Conservation (phyloP, 1,139 yeast species). For the Hansenula lynferdii region DNA sequence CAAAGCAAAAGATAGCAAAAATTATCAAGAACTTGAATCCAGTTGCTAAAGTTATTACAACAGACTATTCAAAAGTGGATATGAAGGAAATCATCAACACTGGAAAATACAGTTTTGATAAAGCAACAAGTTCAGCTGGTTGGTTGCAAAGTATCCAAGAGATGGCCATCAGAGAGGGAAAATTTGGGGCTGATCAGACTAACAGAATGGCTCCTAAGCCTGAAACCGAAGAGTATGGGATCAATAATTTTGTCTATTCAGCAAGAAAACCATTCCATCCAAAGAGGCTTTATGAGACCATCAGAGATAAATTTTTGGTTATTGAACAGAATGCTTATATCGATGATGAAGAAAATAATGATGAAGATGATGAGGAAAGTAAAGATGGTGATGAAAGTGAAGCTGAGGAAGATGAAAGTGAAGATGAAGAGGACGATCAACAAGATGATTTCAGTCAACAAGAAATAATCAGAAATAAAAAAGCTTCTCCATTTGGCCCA, state of each 20-base stretch:
- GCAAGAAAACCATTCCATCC: constrained; percentile 42
- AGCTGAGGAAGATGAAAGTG: constrained; percentile 9
- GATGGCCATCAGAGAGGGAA: constrained; percentile 34
- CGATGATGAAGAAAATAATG: constrained; percentile 14
- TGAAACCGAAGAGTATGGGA: constrained; percentile 37
- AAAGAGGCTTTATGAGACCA: constrained; percentile 31
- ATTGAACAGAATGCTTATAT: constrained; percentile 27
- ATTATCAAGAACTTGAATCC: constrained; percentile 36
- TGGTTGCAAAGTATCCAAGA: constrained; percentile 41
- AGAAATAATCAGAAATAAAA: constrained; percentile 29
- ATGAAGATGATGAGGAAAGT: constrained; percentile 8
- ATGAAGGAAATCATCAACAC: constrained; percentile 32
- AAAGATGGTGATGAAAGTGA: constrained; percentile 13
- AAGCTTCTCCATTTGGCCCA: constrained; percentile 32
- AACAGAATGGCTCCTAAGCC: constrained; percentile 26
- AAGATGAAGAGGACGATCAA: constrained; percentile 20
- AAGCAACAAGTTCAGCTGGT: constrained; percentile 40
- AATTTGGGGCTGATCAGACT: constrained; percentile 25
- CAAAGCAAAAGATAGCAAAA: constrained; percentile 25
- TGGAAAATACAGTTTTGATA: constrained; percentile 33
- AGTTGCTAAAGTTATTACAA: constrained; percentile 31
- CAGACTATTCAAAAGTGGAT: constrained; percentile 35
- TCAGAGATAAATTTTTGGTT: constrained; percentile 32
- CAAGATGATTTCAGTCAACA: constrained; percentile 21
- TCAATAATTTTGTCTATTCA: constrained; percentile 36